Evolutionary conservation across 257 asterid species (phyloP).

Genomic region (Nicotiana benthamiana): DNA sequence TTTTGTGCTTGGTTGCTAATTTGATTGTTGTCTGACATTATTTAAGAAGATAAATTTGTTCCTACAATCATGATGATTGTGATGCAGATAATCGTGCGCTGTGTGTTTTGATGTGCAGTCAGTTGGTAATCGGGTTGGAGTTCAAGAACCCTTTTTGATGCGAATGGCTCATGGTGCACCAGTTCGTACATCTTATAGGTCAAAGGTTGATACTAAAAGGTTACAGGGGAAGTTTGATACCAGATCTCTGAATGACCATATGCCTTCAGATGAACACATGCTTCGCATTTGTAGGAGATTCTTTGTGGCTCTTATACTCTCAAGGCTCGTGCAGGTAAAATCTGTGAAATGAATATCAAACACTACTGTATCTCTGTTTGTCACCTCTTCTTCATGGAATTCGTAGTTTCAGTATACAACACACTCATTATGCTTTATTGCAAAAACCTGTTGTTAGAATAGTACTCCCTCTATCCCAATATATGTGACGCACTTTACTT

Average conservation of each 20-base stretch:
- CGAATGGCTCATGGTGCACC: slow-evolving; percentile 99
- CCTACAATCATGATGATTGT: background rate
- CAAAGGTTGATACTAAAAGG: slow-evolving; percentile 44
- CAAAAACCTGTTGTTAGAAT: background rate
- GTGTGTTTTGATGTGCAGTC: slow-evolving; percentile 53
- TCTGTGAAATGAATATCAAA: background rate
- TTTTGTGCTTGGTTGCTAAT: background rate
- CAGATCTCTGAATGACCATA: slow-evolving; percentile 34
- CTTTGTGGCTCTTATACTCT: slow-evolving; percentile 85
- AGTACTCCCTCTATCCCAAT: too few species aligned
- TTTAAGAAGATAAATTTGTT: background rate
- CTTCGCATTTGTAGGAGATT: slow-evolving; percentile 87
- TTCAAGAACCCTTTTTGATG: slow-evolving; percentile 90
- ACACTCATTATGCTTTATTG: background rate
- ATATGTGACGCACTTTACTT: too few species aligned
- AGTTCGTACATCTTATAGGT: slow-evolving; percentile 37
- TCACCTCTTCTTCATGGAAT: background rate
- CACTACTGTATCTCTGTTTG: background rate
- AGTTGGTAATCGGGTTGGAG: slow-evolving; percentile 94
- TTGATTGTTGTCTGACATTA: background rate
- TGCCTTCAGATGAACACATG: slow-evolving; percentile 67
- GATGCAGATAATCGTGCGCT: background rate
- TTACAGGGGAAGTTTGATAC: slow-evolving; percentile 39
- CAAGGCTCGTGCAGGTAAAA: slow-evolving; percentile 88
- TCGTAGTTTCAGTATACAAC: background rate